Conservation (phyloP, 1,139 yeast genomes). For the Suhomyces atakaporum region DNA sequence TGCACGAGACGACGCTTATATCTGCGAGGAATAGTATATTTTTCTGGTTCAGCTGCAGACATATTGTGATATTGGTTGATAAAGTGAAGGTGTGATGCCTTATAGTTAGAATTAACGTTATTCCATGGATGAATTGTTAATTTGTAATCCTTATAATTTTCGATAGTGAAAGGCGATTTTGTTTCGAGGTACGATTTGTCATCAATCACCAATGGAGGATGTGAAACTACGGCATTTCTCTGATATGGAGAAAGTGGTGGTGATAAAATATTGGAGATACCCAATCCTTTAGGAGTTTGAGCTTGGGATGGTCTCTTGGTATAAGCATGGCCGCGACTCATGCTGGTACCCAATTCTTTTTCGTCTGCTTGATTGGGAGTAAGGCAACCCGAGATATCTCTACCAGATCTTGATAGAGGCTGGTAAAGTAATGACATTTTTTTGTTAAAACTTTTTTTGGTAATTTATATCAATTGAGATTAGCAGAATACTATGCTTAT, state of each 20-base stretch:
- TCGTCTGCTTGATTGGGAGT: conserved; percentile 33
- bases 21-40: conserved; percentile 14
- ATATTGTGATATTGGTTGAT: conserved; percentile 48
- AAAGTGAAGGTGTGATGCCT: conserved; percentile 49
- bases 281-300: conserved; percentile 3
- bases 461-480: not conserved
- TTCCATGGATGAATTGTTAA: conserved; percentile 57
- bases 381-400: conserved; percentile 32
- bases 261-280: conserved; percentile 42
- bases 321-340: conserved; percentile 10
- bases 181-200: conserved; percentile 23
- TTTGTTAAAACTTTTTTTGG: not conserved
- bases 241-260: conserved; percentile 71
- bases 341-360: conserved; percentile 13
- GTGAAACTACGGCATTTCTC: conserved; percentile 23
- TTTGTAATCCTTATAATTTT: conserved; percentile 47
- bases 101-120: conserved; percentile 44
- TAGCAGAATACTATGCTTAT: conserved; percentile 1
- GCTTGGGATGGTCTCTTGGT: conserved; percentile 6
- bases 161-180: conserved; percentile 43
- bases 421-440: conserved; percentile 27
- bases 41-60: conserved; percentile 14
- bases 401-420: conserved; percentile 29
- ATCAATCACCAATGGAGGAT: conserved; percentile 15
- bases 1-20: conserved; percentile 18